Evolutionary conservation across 108 stramenopile genomes (phyloP).

Genomic region (Poteriospumella lacustris): DNA sequence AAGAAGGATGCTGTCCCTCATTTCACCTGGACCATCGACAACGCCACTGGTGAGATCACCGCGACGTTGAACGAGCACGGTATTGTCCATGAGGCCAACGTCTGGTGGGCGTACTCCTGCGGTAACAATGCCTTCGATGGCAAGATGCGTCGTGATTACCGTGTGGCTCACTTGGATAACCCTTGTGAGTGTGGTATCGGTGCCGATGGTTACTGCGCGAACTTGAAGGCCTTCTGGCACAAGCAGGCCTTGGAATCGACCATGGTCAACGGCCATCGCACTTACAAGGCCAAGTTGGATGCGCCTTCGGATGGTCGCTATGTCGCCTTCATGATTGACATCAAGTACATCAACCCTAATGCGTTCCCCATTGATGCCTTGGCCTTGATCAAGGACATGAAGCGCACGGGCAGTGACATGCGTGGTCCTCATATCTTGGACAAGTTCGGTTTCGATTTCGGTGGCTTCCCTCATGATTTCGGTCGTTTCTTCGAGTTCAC

Average conservation of each 20-base stretch:
- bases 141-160: constrained; percentile 5
- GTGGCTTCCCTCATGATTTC: constrained; percentile 15
- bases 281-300: constrained; percentile 19
- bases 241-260: constrained; percentile 1
- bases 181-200: constrained; percentile 4
- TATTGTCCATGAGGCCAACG: not conserved
- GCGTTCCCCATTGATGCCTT: not conserved
- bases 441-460: not conserved
- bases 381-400: not conserved
- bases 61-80: not conserved
- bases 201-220: constrained; percentile 25
- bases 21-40: constrained; percentile 34
- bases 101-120: constrained; percentile 21
- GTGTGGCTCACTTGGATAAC: constrained; percentile 15
- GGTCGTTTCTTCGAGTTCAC: constrained; percentile 23
- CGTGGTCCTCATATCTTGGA: not conserved
- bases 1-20: constrained; percentile 20
- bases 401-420: not conserved
- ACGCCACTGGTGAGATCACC: constrained; percentile 32
- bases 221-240: constrained; percentile 18
- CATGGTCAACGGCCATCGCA: constrained; percentile 1
- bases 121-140: constrained; percentile 21
- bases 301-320: constrained; percentile 23
- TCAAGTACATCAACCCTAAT: constrained; percentile 3
- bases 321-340: constrained; percentile 21